Evolutionary conservation across 148 eudicot genomes (phyloP).

Genomic region (Silene uniflora): DNA sequence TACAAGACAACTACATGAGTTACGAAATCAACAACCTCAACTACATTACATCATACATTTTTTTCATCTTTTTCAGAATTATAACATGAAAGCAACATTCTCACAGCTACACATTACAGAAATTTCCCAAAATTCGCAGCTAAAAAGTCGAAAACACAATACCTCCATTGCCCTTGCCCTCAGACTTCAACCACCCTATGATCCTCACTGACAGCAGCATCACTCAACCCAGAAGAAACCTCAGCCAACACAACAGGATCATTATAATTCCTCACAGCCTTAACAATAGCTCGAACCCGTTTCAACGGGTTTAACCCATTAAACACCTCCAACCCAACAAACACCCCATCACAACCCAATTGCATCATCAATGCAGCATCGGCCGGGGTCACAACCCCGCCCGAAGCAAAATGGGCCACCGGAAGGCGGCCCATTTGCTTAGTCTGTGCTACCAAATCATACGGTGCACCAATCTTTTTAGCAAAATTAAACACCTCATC

Average conservation of each 20-base stretch:
- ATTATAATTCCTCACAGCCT: constrained; percentile 79
- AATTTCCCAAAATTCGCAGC: constrained; percentile 2
- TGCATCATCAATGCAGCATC: constrained; percentile 95
- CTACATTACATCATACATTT: constrained; percentile 7
- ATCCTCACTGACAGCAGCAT: constrained; percentile 46
- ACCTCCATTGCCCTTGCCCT: background rate
- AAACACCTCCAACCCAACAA: constrained; percentile 61
- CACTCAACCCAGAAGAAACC: constrained; percentile 51
- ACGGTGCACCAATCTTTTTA: constrained; percentile 61
- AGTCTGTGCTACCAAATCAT: constrained; percentile 80
- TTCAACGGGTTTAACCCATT: constrained; percentile 52
- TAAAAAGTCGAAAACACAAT: background rate
- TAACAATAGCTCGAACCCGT: constrained; percentile 65
- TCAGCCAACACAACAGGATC: constrained; percentile 64
- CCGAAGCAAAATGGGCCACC: constrained; percentile 74
- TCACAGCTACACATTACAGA: background rate
- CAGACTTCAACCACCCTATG: constrained; percentile 40
- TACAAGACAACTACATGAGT: constrained; percentile 11
- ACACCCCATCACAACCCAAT: constrained; percentile 92
- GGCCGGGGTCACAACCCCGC: constrained; percentile 76
- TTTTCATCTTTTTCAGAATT: background rate
- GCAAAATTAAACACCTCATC: constrained; percentile 82
- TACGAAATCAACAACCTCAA: constrained; percentile 12
- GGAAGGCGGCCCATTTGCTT: constrained; percentile 94
- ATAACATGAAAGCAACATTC: constrained; percentile 14